Base-by-base conservation (phyloP, 2,329 filamentous ascomycete genomes). In the Albophoma yamanashiensis region DNA sequence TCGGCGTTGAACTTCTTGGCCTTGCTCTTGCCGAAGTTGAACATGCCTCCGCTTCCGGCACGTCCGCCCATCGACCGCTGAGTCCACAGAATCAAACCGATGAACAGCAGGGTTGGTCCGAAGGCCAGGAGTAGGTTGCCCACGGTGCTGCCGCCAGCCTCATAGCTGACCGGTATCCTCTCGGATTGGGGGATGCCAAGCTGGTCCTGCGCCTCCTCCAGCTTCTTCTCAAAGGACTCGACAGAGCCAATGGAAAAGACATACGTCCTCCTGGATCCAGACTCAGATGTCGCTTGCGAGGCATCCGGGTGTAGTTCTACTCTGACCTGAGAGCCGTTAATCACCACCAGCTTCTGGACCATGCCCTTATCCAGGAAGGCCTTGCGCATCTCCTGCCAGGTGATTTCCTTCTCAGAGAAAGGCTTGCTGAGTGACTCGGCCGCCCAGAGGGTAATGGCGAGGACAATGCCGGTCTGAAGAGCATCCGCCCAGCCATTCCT, bases 1-100 rank as follows among this genome's bases (percentile, higher is more conserved):
- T 99, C 94, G 67, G 97, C 92, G 74, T 97, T 99, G 81, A 97
- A 99, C 69, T 90, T 89, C 80, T 96, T 97, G 34, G 94, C 94
- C 68, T 91, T 87, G 76, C 92, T 97, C 82, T 94, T 93, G 67
- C 92, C 90, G 76, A 99, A 96, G 66, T 92, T 92, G 71, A 99
- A 99, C 70, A 97, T 89, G 65, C 92, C 91, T 69, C 87, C 87
- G 61, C 83, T 83, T 11, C 71, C 73, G 60, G 84, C 86, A 62
- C 84, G 84, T 58, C 85, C 84, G 58, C 85, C 83, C 61, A 91
- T 91, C 68, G 91, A 86, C 65, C 89, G 82, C 59, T 89, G 89
- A 59, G 92, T 80, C 80, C 85, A 97, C 72, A 89, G 83, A 58
- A 97, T 83, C 60, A 90, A 83, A 66, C 89, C 92, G 62, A 97